Evolutionary conservation across 2,329 filamentous ascomycete species (phyloP).

Genomic region (Aureobasidium melanogenum): DNA sequence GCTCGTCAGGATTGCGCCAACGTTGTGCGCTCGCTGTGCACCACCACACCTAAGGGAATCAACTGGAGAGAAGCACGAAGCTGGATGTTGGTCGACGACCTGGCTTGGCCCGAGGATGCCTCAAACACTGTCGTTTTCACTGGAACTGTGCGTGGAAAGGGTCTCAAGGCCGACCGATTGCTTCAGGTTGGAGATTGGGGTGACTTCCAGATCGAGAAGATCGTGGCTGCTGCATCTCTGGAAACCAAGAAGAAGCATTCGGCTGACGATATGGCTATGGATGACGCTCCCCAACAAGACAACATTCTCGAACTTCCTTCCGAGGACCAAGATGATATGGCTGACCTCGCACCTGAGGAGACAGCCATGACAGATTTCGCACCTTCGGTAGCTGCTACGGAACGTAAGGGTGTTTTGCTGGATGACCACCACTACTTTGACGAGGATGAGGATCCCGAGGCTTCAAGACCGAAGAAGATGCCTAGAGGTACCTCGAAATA

Average conservation of each 20-base stretch:
- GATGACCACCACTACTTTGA: constrained; percentile 98
- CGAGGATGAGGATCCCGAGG: constrained; percentile 56
- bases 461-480: constrained; percentile 60
- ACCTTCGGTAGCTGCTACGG: constrained; percentile 39
- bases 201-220: constrained; percentile 83
- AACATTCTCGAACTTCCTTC: constrained; percentile 61
- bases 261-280: constrained; percentile 59
- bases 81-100: constrained; percentile 85
- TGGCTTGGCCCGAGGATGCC: constrained; percentile 56
- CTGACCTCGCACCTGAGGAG: constrained; percentile 79
- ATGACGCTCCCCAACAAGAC: constrained; percentile 45
- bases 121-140: constrained; percentile 46
- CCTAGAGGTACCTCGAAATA: constrained; percentile 90
- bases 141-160: constrained; percentile 76
- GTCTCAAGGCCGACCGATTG: constrained; percentile 80
- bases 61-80: constrained; percentile 90
- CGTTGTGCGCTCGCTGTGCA: constrained; percentile 83
- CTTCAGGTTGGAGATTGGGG: constrained; percentile 92
- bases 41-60: constrained; percentile 85
- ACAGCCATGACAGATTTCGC: constrained; percentile 56
- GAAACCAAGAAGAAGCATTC: constrained; percentile 42
- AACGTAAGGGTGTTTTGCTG: constrained; percentile 73
- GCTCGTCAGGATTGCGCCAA: constrained; percentile 86
- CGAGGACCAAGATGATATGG: constrained; percentile 73
- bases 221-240: constrained; percentile 64